Evolutionary conservation across 495 filamentous ascomycete species (phyloP).

Genomic region (Hypoxylon intermedium): DNA sequence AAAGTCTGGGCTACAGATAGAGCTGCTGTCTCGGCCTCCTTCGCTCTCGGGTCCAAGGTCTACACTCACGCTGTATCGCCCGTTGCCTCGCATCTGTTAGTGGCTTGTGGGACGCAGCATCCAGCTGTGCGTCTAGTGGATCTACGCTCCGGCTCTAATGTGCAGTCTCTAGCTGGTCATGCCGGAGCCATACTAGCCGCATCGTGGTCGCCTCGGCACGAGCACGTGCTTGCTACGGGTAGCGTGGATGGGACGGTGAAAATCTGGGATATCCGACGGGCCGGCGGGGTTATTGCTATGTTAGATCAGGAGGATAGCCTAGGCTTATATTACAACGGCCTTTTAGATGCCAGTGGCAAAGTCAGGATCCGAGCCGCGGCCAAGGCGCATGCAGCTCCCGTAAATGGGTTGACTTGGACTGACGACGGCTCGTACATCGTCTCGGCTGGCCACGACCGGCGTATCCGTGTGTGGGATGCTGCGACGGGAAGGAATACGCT

Average conservation of each 20-base stretch:
- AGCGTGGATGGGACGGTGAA: slow-evolving; percentile 79
- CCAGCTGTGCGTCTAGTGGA: slow-evolving; percentile 82
- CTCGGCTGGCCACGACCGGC: slow-evolving; percentile 79
- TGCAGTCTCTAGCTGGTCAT: slow-evolving; percentile 78
- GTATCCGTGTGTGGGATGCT: slow-evolving; percentile 85
- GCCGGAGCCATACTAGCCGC: slow-evolving; percentile 73
- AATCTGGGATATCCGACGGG: slow-evolving; percentile 83
- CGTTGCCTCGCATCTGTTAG: slow-evolving; percentile 72
- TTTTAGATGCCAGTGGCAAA: slow-evolving; percentile 40
- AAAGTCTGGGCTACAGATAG: slow-evolving; percentile 77
- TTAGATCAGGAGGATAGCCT: slow-evolving; percentile 84
- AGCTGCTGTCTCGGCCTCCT: slow-evolving; percentile 66
- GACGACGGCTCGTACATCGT: slow-evolving; percentile 76
- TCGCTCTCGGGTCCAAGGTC: slow-evolving; percentile 72
- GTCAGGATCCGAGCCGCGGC: slow-evolving; percentile 53
- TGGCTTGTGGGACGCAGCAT: slow-evolving; percentile 85
- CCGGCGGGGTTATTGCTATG: slow-evolving; percentile 72
- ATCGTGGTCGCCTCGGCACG: slow-evolving; percentile 78
- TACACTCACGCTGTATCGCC: slow-evolving; percentile 80
- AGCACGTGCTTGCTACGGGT: slow-evolving; percentile 79
- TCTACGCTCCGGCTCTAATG: slow-evolving; percentile 74
- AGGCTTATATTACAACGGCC: slow-evolving; percentile 54
- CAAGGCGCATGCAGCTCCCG: slow-evolving; percentile 75
- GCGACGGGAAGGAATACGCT: slow-evolving; percentile 80
- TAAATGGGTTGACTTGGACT: slow-evolving; percentile 85